Evolutionary conservation across 2,329 filamentous ascomycete species (phyloP).

Genomic region (Scedosporium aurantiacum): DNA sequence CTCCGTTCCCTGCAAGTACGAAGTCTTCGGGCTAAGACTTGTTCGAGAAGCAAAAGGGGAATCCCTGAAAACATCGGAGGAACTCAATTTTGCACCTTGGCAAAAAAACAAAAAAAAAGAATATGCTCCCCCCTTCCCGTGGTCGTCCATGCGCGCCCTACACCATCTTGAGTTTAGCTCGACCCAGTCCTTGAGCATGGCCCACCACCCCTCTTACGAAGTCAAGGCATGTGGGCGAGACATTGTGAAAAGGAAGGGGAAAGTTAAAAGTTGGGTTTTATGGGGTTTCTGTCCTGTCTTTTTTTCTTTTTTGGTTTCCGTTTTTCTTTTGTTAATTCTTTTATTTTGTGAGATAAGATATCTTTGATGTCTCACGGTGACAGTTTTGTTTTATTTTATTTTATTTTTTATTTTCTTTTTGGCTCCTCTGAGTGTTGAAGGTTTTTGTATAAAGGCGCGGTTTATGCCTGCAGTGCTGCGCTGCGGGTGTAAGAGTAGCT

Average conservation of each 20-base stretch:
- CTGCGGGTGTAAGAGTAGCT: no score
- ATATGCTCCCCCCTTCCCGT: background rate
- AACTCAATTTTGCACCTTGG: background rate
- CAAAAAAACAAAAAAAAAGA: background rate
- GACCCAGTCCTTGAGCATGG: no score
- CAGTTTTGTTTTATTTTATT: no score
- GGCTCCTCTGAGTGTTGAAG: no score
- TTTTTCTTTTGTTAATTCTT: background rate
- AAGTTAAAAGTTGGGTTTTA: no score
- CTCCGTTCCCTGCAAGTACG: background rate
- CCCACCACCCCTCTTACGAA: background rate
- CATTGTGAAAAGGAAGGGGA: no score
- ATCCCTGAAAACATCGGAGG: background rate
- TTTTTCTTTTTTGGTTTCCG: background rate
- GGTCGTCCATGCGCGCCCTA: background rate
- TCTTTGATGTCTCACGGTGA: no score
- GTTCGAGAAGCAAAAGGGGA: background rate
- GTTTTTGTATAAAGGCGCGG: no score
- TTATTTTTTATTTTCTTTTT: no score
- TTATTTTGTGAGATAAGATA: background rate
- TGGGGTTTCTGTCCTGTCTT: background rate
- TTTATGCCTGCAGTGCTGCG: no score
- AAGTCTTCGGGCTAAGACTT: background rate
- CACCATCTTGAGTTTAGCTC: background rate
- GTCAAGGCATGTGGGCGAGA: background rate